These are phyloP conservation scores for Udeniomyces megalosporus DNA, from an alignment of 768 basidiomycete genomes.

Conservation along the genomic window DNA sequence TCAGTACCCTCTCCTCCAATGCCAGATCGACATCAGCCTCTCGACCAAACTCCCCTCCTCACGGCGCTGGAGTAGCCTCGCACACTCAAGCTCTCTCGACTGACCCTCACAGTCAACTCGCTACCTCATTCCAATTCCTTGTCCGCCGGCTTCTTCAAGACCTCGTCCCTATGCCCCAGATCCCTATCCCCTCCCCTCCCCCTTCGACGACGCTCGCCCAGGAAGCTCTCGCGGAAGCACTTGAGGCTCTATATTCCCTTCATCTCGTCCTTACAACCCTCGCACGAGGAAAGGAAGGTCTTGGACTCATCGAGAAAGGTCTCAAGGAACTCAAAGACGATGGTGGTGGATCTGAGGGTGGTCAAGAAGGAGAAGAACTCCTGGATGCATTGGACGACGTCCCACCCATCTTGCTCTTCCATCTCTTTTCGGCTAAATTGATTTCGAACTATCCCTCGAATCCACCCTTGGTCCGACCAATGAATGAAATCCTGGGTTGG, in stretches of 20 bases:
- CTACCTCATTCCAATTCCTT: conserved; percentile 5
- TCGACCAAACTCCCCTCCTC: neutral
- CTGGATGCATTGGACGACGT: conserved; percentile 16
- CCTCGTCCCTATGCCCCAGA: conserved; percentile 5
- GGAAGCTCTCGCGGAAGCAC: conserved; percentile 13
- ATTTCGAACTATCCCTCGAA: neutral
- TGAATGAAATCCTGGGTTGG: neutral
- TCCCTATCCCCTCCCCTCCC: conserved; percentile 2
- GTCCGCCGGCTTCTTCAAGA: conserved; percentile 7
- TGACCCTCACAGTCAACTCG: neutral
- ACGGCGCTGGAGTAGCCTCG: neutral
- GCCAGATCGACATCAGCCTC: too few species aligned
- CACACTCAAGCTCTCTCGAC: neutral
- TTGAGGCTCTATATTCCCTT: conserved; percentile 15
- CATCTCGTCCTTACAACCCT: conserved; percentile 1
- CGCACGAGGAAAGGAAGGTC: conserved; percentile 3
- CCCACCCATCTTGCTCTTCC: conserved; percentile 13
- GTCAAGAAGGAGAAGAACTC: neutral
- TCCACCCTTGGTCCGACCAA: neutral
- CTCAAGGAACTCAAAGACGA: conserved; percentile 13
- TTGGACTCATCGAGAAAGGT: conserved; percentile 1
- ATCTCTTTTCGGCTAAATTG: conserved; percentile 3
- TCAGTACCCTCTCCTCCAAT: neutral
- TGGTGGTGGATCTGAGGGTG: neutral
- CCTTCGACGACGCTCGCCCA: conserved; percentile 8